phyloP scores from a whole-genome alignment of 2,329 filamentous ascomycete species.

The Stagonosporopsis vannaccii region DNA sequence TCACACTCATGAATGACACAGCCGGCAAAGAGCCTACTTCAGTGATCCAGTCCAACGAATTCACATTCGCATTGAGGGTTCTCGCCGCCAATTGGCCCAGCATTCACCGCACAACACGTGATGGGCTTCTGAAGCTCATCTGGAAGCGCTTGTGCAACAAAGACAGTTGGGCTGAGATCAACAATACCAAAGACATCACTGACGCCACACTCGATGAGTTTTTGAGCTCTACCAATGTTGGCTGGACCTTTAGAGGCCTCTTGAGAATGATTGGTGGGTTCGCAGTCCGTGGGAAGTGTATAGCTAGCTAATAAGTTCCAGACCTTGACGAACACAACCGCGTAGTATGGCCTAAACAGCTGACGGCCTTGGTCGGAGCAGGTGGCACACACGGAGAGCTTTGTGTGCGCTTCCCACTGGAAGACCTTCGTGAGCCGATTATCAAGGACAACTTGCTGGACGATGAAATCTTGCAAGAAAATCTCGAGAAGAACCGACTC shows the following conservation, averaged over 20 bases:
- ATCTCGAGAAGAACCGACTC: conserved; percentile 72
- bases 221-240: conserved; percentile 69
- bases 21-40: conserved; percentile 48
- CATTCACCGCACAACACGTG: conserved; percentile 53
- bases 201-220: conserved; percentile 71
- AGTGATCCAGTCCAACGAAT: conserved; percentile 65
- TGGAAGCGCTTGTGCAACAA: conserved; percentile 88
- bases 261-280: conserved; percentile 67
- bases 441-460: conserved; percentile 76
- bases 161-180: conserved; percentile 84
- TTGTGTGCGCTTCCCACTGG: conserved; percentile 59
- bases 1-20: conserved; percentile 77
- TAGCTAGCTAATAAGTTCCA: conserved; percentile 19
- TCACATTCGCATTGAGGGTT: conserved; percentile 74
- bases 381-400: conserved; percentile 65
- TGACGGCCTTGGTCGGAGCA: conserved; percentile 51
- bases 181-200: conserved; percentile 76
- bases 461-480: conserved; percentile 69
- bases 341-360: conserved; percentile 31
- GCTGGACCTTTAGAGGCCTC: conserved; percentile 70
- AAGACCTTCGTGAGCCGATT: conserved; percentile 71
- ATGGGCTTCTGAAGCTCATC: conserved; percentile 67
- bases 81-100: conserved; percentile 62
- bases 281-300: background rate
- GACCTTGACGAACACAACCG: conserved; percentile 12